These are phyloP conservation scores for Annulohypoxylon nitens DNA, from an alignment of 495 filamentous ascomycete genomes.

Conservation along the genomic window DNA sequence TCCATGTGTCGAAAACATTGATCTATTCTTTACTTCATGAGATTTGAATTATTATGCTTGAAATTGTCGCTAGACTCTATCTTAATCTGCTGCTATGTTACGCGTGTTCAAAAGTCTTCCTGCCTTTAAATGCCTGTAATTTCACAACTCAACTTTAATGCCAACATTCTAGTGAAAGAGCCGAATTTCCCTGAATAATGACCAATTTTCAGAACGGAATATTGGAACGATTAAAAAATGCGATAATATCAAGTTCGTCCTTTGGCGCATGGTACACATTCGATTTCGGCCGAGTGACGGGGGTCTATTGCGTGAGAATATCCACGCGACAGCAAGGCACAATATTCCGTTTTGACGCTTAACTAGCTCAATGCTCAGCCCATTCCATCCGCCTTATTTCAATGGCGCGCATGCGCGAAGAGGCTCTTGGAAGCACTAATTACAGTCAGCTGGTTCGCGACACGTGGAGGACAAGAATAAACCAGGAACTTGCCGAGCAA, in stretches of 20 bases:
- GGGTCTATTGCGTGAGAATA: background rate
- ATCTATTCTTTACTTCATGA: too few relatives aligned
- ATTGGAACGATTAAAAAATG: background rate
- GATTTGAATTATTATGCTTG: too few relatives aligned
- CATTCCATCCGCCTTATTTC: background rate
- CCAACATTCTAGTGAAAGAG: too few relatives aligned
- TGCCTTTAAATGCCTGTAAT: too few relatives aligned
- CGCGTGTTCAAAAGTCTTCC: too few relatives aligned
- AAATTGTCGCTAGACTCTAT: too few relatives aligned
- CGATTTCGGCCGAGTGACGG: background rate
- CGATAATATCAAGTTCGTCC: background rate
- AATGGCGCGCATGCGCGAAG: conserved; percentile 33
- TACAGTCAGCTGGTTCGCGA: background rate
- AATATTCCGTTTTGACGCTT: background rate
- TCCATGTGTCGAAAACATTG: too few relatives aligned
- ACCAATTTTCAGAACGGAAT: too few relatives aligned
- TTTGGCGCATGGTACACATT: background rate
- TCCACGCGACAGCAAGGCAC: background rate
- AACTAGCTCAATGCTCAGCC: background rate
- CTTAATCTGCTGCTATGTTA: too few relatives aligned
- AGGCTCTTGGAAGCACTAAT: conserved; percentile 28
- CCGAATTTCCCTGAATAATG: too few relatives aligned
- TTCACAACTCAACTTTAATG: too few relatives aligned
- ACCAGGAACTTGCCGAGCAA: background rate
- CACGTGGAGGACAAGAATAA: conserved; percentile 20